Evolutionary conservation across 179 eudicot species (phyloP), one percentile per base, ranked within the genome.

Genomic region (Silene noctiflora): DNA sequence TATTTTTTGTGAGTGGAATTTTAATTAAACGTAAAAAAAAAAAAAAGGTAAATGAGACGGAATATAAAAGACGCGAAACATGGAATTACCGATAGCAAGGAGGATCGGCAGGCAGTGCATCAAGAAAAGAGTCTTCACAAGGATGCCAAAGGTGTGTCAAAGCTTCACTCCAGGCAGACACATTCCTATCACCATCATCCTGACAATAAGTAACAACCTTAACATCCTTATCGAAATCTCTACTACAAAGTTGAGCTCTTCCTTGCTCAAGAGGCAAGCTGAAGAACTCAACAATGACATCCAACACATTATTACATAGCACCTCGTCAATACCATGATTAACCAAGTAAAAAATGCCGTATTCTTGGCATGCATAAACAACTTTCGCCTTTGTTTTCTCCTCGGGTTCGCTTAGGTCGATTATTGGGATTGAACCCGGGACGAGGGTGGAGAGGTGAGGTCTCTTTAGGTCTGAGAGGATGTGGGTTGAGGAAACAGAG

Each of bases 71-170:
- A 2, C 6, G 35, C 4, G 35, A 1, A 1, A 33, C 35, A 33
- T 2, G 0, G 4, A 33, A 33, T 33, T 70, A 70, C 73, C 73
- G 60, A 24, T 70, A 70, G 2, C 14, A 60, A 5, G 73, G 73
- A 70, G 73, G 60, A 22, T 70, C 1, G 6, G n/a, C 3, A 48
- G 73, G 73, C 39, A 70, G 3, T 3, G 33, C 33, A 51, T 48
- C 17, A 70, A 70, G 60, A 48, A 70, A 70, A 70, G 61, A 14
- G 3, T 70, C 73, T 10, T 51, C 61, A 46, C 20, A 10, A 12
- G 73, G 73, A 70, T 70, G 73, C 73, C 73, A 70, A 51, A 70
- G 73, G 12, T 70, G 73, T 22, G 73, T 51, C 17, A 70, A 51
- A 46, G 60, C 60, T 7, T 70, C 73, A 70, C 73, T 70, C 73